A percentile compares a stretch with the other conserved stretches of the same genome.
Evolutionary conservation across 2,329 filamentous ascomycete genomes (phyloP).

Genomic region (Colletotrichum tofieldiae): DNA sequence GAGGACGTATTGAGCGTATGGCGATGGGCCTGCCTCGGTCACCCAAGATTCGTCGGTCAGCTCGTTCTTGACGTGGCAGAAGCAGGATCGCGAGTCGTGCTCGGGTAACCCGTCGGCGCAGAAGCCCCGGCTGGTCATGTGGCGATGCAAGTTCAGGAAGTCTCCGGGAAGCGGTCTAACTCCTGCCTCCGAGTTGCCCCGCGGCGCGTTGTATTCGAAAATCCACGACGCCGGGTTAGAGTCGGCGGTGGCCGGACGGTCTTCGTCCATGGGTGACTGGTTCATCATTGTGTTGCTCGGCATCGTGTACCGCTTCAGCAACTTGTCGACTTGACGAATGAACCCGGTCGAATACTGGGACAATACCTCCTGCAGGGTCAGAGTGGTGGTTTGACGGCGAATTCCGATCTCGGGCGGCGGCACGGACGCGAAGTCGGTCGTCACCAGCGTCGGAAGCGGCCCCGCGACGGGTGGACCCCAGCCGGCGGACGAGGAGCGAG

Average conservation of each 20-base stretch:
- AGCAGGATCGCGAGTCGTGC: conserved; percentile 49
- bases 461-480: conserved; percentile 16
- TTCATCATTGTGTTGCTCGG: conserved; percentile 46
- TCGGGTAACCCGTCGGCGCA: conserved; percentile 46
- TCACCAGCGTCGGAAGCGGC: conserved; percentile 33
- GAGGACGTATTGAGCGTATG: conserved; percentile 34
- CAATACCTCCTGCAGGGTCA: conserved; percentile 53
- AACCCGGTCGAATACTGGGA: conserved; percentile 53
- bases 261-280: conserved; percentile 48
- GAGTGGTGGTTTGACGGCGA: conserved; percentile 55
- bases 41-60: conserved; percentile 51
- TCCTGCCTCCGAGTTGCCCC: conserved; percentile 32
- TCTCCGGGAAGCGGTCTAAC: conserved; percentile 63
- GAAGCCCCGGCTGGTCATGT: conserved; percentile 32
- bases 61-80: conserved; percentile 49
- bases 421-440: conserved; percentile 21
- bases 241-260: conserved; percentile 36
- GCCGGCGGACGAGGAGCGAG: conserved; percentile 27
- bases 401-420: conserved; percentile 46
- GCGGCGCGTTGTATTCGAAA: conserved; percentile 50
- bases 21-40: conserved; percentile 47
- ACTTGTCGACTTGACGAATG: conserved; percentile 55
- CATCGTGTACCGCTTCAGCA: conserved; percentile 58
- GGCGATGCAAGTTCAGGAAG: conserved; percentile 58
- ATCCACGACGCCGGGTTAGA: conserved; percentile 48